These are phyloP conservation scores for Nidularia pulvinata DNA, from an alignment of 768 basidiomycete genomes.

Conservation along the genomic window DNA sequence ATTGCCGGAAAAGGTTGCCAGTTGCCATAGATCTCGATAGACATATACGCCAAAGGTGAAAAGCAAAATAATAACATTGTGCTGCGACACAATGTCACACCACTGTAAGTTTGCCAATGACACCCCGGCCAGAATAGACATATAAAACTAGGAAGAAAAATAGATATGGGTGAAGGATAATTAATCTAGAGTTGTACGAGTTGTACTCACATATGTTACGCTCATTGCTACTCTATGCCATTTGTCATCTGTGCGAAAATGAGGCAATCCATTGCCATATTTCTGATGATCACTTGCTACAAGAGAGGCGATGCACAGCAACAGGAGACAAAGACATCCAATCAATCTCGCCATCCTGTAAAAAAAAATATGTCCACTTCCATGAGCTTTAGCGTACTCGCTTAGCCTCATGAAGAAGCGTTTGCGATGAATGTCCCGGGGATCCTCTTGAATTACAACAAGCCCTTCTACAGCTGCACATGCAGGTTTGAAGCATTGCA, in stretches of 20 bases:
- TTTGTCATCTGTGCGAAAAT: neutral
- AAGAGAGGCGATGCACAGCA: neutral
- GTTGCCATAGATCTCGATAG: slow-evolving; percentile 58
- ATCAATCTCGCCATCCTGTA: neutral
- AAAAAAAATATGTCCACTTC: too few relatives aligned
- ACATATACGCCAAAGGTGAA: slow-evolving; percentile 39
- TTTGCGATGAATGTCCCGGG: too few relatives aligned
- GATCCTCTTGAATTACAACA: too few relatives aligned
- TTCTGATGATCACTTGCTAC: neutral
- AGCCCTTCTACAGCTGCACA: too few relatives aligned
- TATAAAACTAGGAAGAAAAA: slow-evolving; percentile 29
- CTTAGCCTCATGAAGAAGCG: too few relatives aligned
- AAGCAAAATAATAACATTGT: slow-evolving; percentile 15
- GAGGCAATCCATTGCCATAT: neutral
- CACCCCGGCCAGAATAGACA: slow-evolving; percentile 33
- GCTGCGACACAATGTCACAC: slow-evolving; percentile 14
- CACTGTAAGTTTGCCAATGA: slow-evolving; percentile 27
- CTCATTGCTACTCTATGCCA: neutral
- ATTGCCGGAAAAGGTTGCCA: slow-evolving; percentile 41
- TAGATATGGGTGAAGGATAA: neutral
- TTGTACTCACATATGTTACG: neutral
- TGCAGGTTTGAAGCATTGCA: too few relatives aligned
- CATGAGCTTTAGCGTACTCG: too few relatives aligned
- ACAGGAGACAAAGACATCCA: neutral
- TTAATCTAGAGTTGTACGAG: neutral